Conservation (phyloP, 108 stramenopile species). For the Epithemia pelagica region DNA sequence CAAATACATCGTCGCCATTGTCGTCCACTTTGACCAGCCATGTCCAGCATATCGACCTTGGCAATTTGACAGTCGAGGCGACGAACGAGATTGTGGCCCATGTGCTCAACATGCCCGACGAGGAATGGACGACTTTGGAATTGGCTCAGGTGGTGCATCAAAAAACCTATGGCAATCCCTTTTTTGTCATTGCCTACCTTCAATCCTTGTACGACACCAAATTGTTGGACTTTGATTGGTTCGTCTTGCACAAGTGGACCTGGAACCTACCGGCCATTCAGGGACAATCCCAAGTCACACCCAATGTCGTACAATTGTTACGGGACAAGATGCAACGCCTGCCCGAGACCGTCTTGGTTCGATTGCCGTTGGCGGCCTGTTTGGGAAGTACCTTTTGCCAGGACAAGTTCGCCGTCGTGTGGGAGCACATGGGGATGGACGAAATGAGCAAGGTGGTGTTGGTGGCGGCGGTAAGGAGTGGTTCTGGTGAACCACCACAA, state of each 20-base stretch:
- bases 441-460: no score
- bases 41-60: no score
- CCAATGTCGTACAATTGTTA: slow-evolving; percentile 46
- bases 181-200: slow-evolving; percentile 44
- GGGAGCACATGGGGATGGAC: no score
- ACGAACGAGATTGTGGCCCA: no score
- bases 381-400: neutral
- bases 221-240: no score
- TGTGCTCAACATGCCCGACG: no score
- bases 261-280: slow-evolving; percentile 30
- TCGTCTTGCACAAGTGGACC: no score
- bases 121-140: no score
- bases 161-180: slow-evolving; percentile 55
- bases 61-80: no score
- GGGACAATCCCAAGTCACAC: slow-evolving; percentile 26
- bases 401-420: neutral
- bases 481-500: neutral
- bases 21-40: no score
- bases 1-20: no score
- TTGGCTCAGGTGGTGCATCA: slow-evolving; percentile 35
- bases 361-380: neutral
- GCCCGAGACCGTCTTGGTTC: neutral
- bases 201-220: slow-evolving; percentile 21
- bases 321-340: slow-evolving; percentile 16
- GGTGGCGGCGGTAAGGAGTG: no score